A percentile compares a stretch with the other conserved stretches of the same genome.
These are phyloP conservation scores for Pseudohyphozyma bogoriensis DNA, from an alignment of 768 basidiomycete species.

Conservation along the genomic window DNA sequence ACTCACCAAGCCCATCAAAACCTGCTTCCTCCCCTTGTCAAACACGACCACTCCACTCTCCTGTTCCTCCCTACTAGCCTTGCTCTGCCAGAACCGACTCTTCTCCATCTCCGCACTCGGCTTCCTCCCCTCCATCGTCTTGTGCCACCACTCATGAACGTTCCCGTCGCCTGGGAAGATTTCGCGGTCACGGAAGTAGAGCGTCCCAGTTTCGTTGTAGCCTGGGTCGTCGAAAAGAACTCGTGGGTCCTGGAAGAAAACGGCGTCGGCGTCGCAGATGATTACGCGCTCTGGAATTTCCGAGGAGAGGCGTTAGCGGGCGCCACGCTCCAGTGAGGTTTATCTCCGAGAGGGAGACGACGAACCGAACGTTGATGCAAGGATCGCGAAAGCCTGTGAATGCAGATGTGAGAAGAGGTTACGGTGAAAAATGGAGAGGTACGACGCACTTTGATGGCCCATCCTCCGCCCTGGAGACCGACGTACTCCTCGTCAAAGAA, in stretches of 20 bases:
- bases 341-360: too few species aligned
- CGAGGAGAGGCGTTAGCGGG: not conserved
- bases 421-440: too few species aligned
- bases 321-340: too few species aligned
- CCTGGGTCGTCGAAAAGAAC: constrained; percentile 18
- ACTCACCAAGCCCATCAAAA: constrained; percentile 14
- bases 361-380: constrained; percentile 18
- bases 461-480: constrained; percentile 25
- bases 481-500: constrained; percentile 24
- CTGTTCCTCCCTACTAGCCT: constrained; percentile 26
- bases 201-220: constrained; percentile 10
- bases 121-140: constrained; percentile 18
- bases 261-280: not conserved
- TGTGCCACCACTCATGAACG: constrained; percentile 26
- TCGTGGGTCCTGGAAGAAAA: constrained; percentile 16
- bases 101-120: constrained; percentile 10
- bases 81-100: constrained; percentile 17
- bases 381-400: constrained; percentile 24
- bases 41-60: constrained; percentile 27
- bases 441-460: constrained; percentile 30
- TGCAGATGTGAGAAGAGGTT: too few species aligned
- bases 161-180: constrained; percentile 27
- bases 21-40: constrained; percentile 17
- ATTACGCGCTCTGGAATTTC: too few species aligned
- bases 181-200: constrained; percentile 2